Percentiles rank a stretch among this genome's conserved stretches.
Evolutionary conservation across 2,329 filamentous ascomycete species (phyloP).

Genomic region (Orbilia oligospora): DNA sequence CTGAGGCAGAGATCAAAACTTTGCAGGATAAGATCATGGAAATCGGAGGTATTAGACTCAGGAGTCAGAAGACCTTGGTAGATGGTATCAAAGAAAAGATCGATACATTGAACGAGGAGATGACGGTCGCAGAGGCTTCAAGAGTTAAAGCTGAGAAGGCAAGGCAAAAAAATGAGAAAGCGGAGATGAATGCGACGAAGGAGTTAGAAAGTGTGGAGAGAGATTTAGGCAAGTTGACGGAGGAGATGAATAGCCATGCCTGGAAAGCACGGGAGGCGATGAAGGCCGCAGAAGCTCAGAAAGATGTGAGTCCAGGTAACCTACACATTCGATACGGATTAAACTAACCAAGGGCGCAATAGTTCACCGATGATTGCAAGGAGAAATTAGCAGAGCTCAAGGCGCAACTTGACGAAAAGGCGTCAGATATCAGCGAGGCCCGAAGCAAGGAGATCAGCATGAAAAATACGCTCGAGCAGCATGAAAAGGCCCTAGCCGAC

Average conservation of each 20-base stretch:
- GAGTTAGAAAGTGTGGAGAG: conserved; percentile 80
- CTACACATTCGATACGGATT: conserved; percentile 9
- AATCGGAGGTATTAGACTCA: conserved; percentile 91
- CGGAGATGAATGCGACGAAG: conserved; percentile 81
- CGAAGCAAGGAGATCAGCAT: conserved; percentile 95
- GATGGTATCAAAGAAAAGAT: conserved; percentile 91
- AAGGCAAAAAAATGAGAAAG: conserved; percentile 86
- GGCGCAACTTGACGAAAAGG: conserved; percentile 87
- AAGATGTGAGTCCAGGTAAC: conserved; percentile 70
- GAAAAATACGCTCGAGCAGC: conserved; percentile 97
- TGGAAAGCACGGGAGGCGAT: conserved; percentile 81
- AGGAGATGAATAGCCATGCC: conserved; percentile 82
- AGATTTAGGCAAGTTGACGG: conserved; percentile 83
- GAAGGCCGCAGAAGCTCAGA: conserved; percentile 82
- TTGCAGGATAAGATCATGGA: conserved; percentile 99
- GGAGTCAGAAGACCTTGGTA: conserved; percentile 90
- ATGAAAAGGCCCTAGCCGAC: conserved; percentile 87
- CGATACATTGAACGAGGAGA: conserved; percentile 81
- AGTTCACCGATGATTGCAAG: conserved; percentile 82
- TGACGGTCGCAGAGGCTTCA: conserved; percentile 87
- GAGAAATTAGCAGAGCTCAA: conserved; percentile 85
- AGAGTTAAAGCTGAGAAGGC: conserved; percentile 96
- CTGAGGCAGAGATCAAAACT: conserved; percentile 92
- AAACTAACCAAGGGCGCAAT: conserved; percentile 61
- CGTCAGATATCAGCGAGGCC: conserved; percentile 86